Conservation (phyloP, 1,284 basidiomycete species). For the Xerocomus minutiporus region DNA sequence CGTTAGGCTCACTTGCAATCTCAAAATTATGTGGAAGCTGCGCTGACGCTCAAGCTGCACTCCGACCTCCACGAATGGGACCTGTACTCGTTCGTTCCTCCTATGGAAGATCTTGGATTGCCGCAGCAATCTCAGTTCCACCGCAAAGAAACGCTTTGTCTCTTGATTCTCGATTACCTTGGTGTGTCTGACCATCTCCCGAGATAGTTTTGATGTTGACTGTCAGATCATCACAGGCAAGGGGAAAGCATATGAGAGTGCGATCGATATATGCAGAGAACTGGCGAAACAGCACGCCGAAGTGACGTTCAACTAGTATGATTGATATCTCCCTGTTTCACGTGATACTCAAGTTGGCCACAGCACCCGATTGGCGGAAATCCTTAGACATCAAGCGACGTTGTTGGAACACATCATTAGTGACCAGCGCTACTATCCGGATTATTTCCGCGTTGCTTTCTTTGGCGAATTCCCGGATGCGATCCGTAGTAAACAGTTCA, state of each 20-base stretch:
- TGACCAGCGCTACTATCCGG: constrained; percentile 79
- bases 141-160: constrained; percentile 85
- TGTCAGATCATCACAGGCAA: constrained; percentile 52
- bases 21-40: constrained; percentile 90
- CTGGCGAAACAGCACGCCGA: constrained; percentile 79
- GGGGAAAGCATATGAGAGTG: constrained; percentile 94
- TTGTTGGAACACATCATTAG: constrained; percentile 80
- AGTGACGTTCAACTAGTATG: constrained; percentile 87
- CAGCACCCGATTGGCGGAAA: constrained; percentile 77
- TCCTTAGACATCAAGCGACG: constrained; percentile 79
- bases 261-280: constrained; percentile 90
- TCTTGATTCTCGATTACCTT: constrained; percentile 83
- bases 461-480: constrained; percentile 87
- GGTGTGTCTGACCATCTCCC: constrained; percentile 44
- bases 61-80: constrained; percentile 93
- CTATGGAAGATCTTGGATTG: constrained; percentile 82
- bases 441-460: constrained; percentile 92
- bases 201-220: constrained; percentile 4
- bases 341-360: constrained; percentile 6
- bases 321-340: constrained; percentile 10
- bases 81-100: constrained; percentile 71
- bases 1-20: constrained; percentile 76
- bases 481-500: constrained; percentile 82
- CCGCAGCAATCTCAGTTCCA: constrained; percentile 93
- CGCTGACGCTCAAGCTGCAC: constrained; percentile 87